phyloP scores from a whole-genome alignment of 2,329 filamentous ascomycete genomes.

The Penicillium brevicompactum region DNA sequence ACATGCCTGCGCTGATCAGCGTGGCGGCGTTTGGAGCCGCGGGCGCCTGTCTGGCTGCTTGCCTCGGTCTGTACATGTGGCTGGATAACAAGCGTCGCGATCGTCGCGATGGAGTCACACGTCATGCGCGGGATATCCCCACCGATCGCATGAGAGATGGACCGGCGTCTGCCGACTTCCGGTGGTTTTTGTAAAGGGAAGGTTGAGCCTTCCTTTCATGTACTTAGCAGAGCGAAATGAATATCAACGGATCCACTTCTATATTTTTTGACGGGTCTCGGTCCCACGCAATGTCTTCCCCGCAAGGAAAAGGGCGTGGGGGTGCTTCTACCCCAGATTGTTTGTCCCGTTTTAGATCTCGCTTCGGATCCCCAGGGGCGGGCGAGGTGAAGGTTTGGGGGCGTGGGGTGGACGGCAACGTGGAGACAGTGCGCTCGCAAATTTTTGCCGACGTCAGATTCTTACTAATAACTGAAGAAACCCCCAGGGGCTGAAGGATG shows the following conservation, averaged over 20 bases:
- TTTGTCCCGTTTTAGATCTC: background rate
- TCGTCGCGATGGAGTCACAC: constrained; percentile 54
- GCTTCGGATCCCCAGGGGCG: background rate
- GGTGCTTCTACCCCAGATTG: background rate
- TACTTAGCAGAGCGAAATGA: background rate
- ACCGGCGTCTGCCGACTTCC: constrained; percentile 55
- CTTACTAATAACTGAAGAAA: background rate
- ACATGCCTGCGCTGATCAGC: constrained; percentile 66
- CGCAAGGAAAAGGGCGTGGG: background rate
- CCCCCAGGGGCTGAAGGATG: background rate
- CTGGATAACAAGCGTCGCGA: constrained; percentile 66
- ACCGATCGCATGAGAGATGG: constrained; percentile 60
- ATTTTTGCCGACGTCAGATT: background rate
- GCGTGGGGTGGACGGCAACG: background rate
- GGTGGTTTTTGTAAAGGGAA: constrained; percentile 54
- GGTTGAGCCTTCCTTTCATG: background rate
- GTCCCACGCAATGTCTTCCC: background rate
- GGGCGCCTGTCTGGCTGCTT: constrained; percentile 57
- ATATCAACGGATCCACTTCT: background rate
- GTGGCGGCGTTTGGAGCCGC: constrained; percentile 55
- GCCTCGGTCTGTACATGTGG: constrained; percentile 66
- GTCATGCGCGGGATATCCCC: constrained; percentile 60
- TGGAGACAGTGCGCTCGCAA: background rate
- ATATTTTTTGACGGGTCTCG: background rate
- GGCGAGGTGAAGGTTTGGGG: background rate